Conservation (phyloP, 345 rosid species). For the Reutealis trisperma region DNA sequence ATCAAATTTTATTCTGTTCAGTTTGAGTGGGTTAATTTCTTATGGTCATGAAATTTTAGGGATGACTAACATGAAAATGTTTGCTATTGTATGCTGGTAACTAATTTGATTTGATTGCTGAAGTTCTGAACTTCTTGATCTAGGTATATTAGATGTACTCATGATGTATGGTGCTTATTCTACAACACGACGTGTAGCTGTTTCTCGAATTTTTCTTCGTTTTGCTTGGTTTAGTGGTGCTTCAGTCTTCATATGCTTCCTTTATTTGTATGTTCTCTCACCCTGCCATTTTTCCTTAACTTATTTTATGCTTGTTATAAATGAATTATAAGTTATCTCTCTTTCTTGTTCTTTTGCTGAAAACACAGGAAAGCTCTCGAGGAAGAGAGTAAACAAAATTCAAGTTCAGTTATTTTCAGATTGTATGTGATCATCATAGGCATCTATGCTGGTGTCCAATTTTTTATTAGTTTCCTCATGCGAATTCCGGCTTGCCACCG, state of each 20-base stretch:
- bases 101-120: constrained; percentile 18
- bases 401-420: constrained; percentile 50
- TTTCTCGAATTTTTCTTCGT: constrained; percentile 85
- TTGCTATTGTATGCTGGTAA: background rate
- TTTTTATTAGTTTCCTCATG: constrained; percentile 84
- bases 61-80: constrained; percentile 4
- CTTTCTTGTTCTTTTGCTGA: constrained; percentile 17
- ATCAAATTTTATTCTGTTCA: background rate
- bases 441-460: constrained; percentile 79
- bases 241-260: constrained; percentile 73
- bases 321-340: constrained; percentile 8
- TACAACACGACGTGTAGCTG: constrained; percentile 70
- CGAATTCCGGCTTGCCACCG: constrained; percentile 81
- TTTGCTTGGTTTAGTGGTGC: constrained; percentile 78
- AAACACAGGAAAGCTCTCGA: constrained; percentile 68
- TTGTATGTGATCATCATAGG: constrained; percentile 73
- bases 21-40: background rate
- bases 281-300: constrained; percentile 14
- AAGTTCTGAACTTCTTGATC: constrained; percentile 22
- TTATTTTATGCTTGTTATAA: background rate
- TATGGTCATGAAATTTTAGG: background rate
- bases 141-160: constrained; percentile 84
- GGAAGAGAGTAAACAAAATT: constrained; percentile 49
- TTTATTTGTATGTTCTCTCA: constrained; percentile 74
- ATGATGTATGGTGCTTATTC: constrained; percentile 99